Evolutionary conservation across 148 eudicot genomes (phyloP).

Genomic region (Polygonum aviculare): DNA sequence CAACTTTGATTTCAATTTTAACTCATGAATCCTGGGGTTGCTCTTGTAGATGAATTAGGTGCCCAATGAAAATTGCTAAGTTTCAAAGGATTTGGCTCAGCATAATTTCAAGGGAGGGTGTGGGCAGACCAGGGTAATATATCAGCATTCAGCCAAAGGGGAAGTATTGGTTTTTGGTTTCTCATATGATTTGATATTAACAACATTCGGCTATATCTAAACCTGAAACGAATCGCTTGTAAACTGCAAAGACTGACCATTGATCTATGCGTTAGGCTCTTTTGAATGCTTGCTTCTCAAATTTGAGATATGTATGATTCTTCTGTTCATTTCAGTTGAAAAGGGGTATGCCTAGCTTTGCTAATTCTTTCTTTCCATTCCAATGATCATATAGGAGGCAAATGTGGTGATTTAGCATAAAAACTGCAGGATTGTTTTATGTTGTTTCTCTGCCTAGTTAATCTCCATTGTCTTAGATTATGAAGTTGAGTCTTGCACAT

Average conservation of each 20-base stretch:
- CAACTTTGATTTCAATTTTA: neutral
- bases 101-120: neutral
- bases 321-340: too few relatives aligned
- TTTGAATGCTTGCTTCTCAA: neutral
- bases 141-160: neutral
- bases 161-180: neutral
- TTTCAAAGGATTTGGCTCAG: neutral
- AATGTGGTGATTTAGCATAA: too few relatives aligned
- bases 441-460: too few relatives aligned
- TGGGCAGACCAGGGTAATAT: neutral
- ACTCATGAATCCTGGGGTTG: neutral
- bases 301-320: neutral
- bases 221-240: neutral
- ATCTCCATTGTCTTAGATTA: too few relatives aligned
- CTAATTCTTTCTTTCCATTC: too few relatives aligned
- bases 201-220: constrained; percentile 1
- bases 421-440: too few relatives aligned
- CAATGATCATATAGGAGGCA: too few relatives aligned
- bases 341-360: too few relatives aligned
- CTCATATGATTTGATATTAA: neutral
- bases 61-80: neutral
- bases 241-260: constrained; percentile 3
- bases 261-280: neutral
- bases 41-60: neutral
- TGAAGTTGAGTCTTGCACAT: too few relatives aligned